phyloP scores from a whole-genome alignment of 257 asterid species.

The Penstemon eatonii region DNA sequence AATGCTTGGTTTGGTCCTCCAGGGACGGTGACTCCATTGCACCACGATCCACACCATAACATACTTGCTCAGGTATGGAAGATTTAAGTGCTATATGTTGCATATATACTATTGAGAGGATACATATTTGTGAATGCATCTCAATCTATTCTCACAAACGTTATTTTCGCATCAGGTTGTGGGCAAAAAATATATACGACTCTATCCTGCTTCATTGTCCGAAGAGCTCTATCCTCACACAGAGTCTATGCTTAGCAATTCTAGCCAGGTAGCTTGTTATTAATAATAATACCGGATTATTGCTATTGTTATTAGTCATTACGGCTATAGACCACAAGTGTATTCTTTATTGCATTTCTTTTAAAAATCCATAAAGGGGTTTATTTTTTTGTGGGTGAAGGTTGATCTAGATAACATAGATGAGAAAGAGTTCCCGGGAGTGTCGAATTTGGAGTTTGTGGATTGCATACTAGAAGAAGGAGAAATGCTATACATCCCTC shows the following conservation, averaged over 20 bases:
- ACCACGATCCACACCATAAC: constrained; percentile 97
- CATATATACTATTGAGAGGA: constrained; percentile 2
- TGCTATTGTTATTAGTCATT: constrained; percentile 3
- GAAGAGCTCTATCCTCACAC: constrained; percentile 61
- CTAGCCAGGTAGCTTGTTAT: constrained; percentile 74
- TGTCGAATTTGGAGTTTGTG: constrained; percentile 60
- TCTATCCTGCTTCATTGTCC: constrained; percentile 64
- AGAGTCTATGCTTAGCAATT: constrained; percentile 80
- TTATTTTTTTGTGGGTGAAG: constrained; percentile 41
- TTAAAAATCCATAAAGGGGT: not conserved
- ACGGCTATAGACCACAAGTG: too few species aligned
- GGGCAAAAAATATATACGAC: constrained; percentile 56
- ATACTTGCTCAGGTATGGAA: constrained; percentile 89
- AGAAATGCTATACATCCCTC: constrained; percentile 97
- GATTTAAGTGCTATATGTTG: constrained; percentile 3
- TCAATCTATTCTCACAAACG: not conserved
- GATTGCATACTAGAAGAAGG: constrained; percentile 98
- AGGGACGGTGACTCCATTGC: constrained; percentile 96
- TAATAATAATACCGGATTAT: not conserved
- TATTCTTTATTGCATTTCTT: not conserved
- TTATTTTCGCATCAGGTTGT: constrained; percentile 39
- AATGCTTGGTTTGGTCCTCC: constrained; percentile 99
- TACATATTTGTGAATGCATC: not conserved
- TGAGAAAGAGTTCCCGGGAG: constrained; percentile 63
- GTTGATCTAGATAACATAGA: constrained; percentile 87